Evolutionary conservation across 176 grass and related monocot genomes (phyloP), one percentile per base, ranked within the genome.

Genomic region (Bothriochloa decipiens): DNA sequence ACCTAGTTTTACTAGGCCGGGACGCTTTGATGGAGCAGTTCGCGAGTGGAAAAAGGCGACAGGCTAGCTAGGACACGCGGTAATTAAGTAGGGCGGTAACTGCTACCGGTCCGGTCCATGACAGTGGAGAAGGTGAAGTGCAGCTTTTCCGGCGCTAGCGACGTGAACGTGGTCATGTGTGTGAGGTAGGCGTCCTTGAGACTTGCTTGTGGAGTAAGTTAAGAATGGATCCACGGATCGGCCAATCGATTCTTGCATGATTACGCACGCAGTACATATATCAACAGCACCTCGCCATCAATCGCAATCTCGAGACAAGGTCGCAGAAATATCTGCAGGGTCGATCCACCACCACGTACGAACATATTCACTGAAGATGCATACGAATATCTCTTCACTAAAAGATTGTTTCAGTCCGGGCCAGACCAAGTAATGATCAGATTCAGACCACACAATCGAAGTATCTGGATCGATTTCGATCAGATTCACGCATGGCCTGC

Each of bases 291-390:
- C 36, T 87, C 85, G 3, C 71, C 62, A 82, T 82, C 85, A 69
- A 27, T 87, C 78, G 22, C 49, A 25, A 68, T 69, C 85, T 27
- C 68, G 80, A 35, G 8, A 29, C 58, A 17, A 41, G 32, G 74
- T 41, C 17, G 1, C 8, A 11, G 11, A 87, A 87, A 81, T 87
- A 87, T 68, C 85, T 68, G 61, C 60, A 55, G 43, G 14, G 14
- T 4, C 14, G 22, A 70, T 4, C 14, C 4, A 81, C 53, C 43
- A 9, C 11, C 18, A 2, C 13, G 37, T 17, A 8, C 14, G 27
- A 27, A 1, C 20, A 45, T 28, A 20, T 69, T 17, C 25, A 13
- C 10, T 15, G 8, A 68, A 70, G 41, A 75, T 79, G 17, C 12
- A 50, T 16, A 7, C 13, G 27, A 25, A 1, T 26, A 42, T 27